These are phyloP conservation scores for Phytophthora nicotianae DNA, from an alignment of 352 stramenopile species.

Conservation along the genomic window DNA sequence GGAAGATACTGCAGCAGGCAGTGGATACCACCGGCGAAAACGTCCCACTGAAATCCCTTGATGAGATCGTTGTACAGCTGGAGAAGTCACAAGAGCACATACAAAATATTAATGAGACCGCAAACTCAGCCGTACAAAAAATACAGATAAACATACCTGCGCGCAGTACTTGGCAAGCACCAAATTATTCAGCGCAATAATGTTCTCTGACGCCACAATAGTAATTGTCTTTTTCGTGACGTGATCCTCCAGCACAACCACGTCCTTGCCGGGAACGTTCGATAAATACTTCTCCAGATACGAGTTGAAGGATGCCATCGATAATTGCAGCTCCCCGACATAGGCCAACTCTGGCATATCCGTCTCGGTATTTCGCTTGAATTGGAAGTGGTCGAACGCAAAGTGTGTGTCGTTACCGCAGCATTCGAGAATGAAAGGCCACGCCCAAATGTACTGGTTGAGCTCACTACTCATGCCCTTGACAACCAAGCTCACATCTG, in stretches of 20 bases:
- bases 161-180: slow-evolving; percentile 72
- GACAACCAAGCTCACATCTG: slow-evolving; percentile 77
- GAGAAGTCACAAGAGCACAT: slow-evolving; percentile 6
- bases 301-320: slow-evolving; percentile 75
- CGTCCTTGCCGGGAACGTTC: slow-evolving; percentile 53
- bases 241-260: slow-evolving; percentile 72
- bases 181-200: slow-evolving; percentile 78
- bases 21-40: slow-evolving; percentile 83
- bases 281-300: slow-evolving; percentile 83
- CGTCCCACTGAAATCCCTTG: slow-evolving; percentile 85
- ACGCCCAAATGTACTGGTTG: slow-evolving; percentile 85
- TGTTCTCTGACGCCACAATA: slow-evolving; percentile 70
- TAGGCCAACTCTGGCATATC: slow-evolving; percentile 67
- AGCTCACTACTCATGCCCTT: slow-evolving; percentile 83
- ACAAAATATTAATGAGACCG: slow-evolving; percentile 4
- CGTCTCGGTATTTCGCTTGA: slow-evolving; percentile 53
- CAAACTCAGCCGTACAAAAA: slow-evolving; percentile 3
- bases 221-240: slow-evolving; percentile 72
- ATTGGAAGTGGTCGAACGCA: slow-evolving; percentile 81
- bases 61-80: slow-evolving; percentile 82
- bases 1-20: slow-evolving; percentile 85
- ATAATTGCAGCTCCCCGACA: slow-evolving; percentile 67
- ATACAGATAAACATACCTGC: slow-evolving; percentile 41
- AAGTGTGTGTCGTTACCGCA: slow-evolving; percentile 74
- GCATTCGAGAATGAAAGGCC: slow-evolving; percentile 82